Conservation (phyloP, 176 grass and related monocot species). For the Canna indica region DNA sequence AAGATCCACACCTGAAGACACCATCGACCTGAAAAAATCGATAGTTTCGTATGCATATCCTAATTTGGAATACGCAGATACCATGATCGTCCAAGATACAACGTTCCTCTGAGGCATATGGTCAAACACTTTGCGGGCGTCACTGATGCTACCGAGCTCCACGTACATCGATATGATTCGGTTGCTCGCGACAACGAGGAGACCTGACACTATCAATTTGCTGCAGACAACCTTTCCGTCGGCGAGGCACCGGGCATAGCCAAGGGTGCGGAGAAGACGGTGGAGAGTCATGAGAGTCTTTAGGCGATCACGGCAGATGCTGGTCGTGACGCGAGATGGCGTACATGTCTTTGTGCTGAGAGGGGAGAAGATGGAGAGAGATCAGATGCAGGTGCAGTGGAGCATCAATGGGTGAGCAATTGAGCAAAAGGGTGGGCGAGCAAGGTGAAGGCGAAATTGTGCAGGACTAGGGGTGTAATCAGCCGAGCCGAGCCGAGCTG, state of each 20-base stretch:
- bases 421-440: too few relatives aligned
- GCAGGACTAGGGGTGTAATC: too few relatives aligned
- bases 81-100: constrained; percentile 10
- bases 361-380: not conserved
- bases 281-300: not conserved
- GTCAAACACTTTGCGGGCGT: constrained; percentile 12
- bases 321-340: not conserved
- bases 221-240: not conserved
- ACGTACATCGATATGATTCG: not conserved
- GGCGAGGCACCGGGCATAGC: not conserved
- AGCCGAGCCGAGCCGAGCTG: too few relatives aligned
- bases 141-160: not conserved
- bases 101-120: constrained; percentile 17
- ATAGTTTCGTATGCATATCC: not conserved
- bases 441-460: too few relatives aligned
- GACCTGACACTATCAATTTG: not conserved
- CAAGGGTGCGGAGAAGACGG: constrained; percentile 4
- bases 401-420: not conserved
- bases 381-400: not conserved
- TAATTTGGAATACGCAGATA: constrained; percentile 11
- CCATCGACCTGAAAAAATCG: constrained; percentile 4
- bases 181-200: constrained; percentile 4
- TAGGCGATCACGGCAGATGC: not conserved
- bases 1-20: not conserved
- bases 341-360: not conserved